Conservation (phyloP, 1,284 basidiomycete genomes). For the Cryptococcus amylolentus region DNA sequence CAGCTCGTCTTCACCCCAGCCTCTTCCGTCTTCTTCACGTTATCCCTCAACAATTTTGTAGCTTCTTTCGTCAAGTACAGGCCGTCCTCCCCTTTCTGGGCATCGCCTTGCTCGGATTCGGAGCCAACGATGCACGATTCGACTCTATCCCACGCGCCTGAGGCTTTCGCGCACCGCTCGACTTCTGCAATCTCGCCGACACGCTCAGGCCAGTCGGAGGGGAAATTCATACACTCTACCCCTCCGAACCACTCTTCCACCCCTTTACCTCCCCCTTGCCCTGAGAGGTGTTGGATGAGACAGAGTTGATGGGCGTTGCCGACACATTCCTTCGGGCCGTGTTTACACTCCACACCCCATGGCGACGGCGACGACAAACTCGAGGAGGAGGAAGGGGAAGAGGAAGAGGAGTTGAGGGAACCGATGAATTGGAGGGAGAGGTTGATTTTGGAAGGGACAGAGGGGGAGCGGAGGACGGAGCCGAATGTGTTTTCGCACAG, state of each 20-base stretch:
- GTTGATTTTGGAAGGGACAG: slow-evolving; percentile 60
- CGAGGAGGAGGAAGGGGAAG: slow-evolving; percentile 61
- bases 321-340: slow-evolving; percentile 68
- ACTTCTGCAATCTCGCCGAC: slow-evolving; percentile 68
- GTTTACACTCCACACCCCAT: slow-evolving; percentile 67
- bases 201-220: slow-evolving; percentile 56
- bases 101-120: slow-evolving; percentile 2
- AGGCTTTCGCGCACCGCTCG: slow-evolving; percentile 61
- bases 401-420: slow-evolving; percentile 59
- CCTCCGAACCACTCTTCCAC: slow-evolving; percentile 63
- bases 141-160: slow-evolving; percentile 57
- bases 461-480: slow-evolving; percentile 60
- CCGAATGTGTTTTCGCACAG: slow-evolving; percentile 72
- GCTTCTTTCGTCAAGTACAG: slow-evolving; percentile 31
- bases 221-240: slow-evolving; percentile 69
- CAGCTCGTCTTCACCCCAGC: slow-evolving; percentile 74
- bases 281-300: slow-evolving; percentile 50
- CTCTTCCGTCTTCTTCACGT: slow-evolving; percentile 54
- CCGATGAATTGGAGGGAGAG: slow-evolving; percentile 69
- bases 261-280: background rate
- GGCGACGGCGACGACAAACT: too few relatives aligned
- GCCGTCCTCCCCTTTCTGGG: slow-evolving; percentile 3
- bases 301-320: slow-evolving; percentile 84
- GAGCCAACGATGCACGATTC: slow-evolving; percentile 59
- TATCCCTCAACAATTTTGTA: slow-evolving; percentile 58